Conservation (phyloP, 1,284 basidiomycete genomes). For the Blastosporella zonata region DNA sequence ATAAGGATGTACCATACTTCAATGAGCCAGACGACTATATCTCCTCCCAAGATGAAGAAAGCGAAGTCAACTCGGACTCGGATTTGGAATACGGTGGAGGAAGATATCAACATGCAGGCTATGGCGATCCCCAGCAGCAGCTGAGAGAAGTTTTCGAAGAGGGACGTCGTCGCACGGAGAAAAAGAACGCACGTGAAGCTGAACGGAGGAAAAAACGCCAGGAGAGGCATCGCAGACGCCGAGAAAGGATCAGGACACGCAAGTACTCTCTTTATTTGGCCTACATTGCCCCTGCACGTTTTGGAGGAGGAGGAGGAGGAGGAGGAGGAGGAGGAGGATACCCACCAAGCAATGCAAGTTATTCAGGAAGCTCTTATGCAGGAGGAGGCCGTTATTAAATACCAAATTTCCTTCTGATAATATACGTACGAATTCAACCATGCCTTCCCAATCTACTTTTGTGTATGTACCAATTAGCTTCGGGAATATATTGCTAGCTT, state of each 20-base stretch:
- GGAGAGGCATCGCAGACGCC: constrained; percentile 60
- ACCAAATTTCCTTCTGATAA: neutral
- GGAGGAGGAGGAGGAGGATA: constrained; percentile 11
- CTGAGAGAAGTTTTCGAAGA: constrained; percentile 44
- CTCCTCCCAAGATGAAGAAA: constrained; percentile 35
- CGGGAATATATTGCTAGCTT: neutral
- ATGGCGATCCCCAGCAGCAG: constrained; percentile 26
- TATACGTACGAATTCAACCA: neutral
- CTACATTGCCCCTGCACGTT: constrained; percentile 35
- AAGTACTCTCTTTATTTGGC: constrained; percentile 61
- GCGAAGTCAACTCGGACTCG: constrained; percentile 44
- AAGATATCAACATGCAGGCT: constrained; percentile 35
- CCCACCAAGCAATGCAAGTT: constrained; percentile 15
- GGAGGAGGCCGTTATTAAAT: constrained; percentile 22
- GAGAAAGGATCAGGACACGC: constrained; percentile 55
- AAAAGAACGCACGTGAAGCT: constrained; percentile 32
- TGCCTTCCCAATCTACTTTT: neutral
- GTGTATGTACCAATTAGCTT: neutral
- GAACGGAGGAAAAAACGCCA: constrained; percentile 58
- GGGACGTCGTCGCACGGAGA: constrained; percentile 47
- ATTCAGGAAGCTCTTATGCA: constrained; percentile 13
- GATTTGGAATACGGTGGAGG: constrained; percentile 36
- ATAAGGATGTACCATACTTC: constrained; percentile 49
- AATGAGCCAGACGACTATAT: constrained; percentile 39
- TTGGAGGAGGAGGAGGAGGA: constrained; percentile 13